A percentile compares a stretch with the other conserved stretches of the same genome.
These are phyloP conservation scores for Plenodomus lindquistii DNA, from an alignment of 2,329 filamentous ascomycete species.

Conservation along the genomic window DNA sequence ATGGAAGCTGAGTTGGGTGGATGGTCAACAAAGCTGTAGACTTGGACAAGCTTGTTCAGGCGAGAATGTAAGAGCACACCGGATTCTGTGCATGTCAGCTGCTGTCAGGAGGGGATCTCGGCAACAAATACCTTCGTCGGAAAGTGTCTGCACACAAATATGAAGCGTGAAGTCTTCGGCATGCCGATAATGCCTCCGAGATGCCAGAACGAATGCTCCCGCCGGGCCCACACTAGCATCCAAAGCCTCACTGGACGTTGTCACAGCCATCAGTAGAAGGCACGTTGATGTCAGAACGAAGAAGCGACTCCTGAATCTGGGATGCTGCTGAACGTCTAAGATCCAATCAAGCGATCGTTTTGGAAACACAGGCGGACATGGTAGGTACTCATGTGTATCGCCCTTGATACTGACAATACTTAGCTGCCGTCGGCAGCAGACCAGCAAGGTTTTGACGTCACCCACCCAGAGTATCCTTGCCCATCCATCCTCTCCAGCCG, in stretches of 20 bases:
- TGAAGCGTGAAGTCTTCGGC: constrained; percentile 57
- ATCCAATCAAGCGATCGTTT: constrained; percentile 52
- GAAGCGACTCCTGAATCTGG: constrained; percentile 53
- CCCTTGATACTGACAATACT: constrained; percentile 41
- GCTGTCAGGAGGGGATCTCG: not conserved
- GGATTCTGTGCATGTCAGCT: constrained; percentile 18
- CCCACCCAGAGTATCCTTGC: constrained; percentile 54
- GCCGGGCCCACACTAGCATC: constrained; percentile 20
- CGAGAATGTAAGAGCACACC: constrained; percentile 40
- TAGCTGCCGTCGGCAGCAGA: constrained; percentile 54
- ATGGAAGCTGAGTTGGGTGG: constrained; percentile 5
- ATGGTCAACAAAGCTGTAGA: constrained; percentile 29
- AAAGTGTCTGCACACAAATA: constrained; percentile 28
- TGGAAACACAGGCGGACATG: constrained; percentile 30
- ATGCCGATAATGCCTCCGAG: constrained; percentile 60
- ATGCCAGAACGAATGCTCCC: constrained; percentile 47
- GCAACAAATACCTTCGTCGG: constrained; percentile 36
- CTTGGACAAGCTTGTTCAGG: constrained; percentile 34
- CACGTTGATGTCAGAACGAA: constrained; percentile 62
- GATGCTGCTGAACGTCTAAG: constrained; percentile 59
- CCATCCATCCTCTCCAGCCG: constrained; percentile 52
- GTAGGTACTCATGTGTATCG: constrained; percentile 19
- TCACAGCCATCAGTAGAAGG: constrained; percentile 56
- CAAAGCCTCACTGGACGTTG: constrained; percentile 26
- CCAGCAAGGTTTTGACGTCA: constrained; percentile 54